Percentiles rank a stretch among this genome's conserved stretches.
phyloP scores from a whole-genome alignment of 2,329 filamentous ascomycete genomes.

The Verticillium longisporum region DNA sequence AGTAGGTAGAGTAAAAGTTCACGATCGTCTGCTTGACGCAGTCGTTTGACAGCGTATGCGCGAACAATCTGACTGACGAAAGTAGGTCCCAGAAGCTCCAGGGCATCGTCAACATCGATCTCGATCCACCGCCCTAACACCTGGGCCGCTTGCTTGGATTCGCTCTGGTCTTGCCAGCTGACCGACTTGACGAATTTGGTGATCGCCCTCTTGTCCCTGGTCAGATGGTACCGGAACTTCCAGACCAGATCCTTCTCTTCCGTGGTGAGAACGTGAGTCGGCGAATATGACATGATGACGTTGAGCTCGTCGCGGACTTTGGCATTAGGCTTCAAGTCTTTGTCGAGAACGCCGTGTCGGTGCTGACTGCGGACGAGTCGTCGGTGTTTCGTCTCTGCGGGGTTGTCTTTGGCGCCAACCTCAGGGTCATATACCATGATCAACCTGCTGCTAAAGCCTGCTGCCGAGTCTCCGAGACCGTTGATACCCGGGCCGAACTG shows the following conservation, averaged over 20 bases:
- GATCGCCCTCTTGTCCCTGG: conserved; percentile 82
- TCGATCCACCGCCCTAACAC: conserved; percentile 91
- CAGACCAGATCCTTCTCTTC: conserved; percentile 96
- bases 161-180: conserved; percentile 80
- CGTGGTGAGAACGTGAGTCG: conserved; percentile 77
- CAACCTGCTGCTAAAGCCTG: conserved; percentile 50
- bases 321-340: conserved; percentile 91
- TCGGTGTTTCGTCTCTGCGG: conserved; percentile 90
- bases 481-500: conserved; percentile 87
- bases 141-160: conserved; percentile 83
- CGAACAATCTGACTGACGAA: conserved; percentile 86
- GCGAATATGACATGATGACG: conserved; percentile 82
- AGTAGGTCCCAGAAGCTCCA: conserved; percentile 86
- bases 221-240: conserved; percentile 94
- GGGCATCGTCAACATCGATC: conserved; percentile 92
- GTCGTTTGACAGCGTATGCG: conserved; percentile 85
- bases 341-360: conserved; percentile 87
- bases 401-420: conserved; percentile 82
- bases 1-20: conserved; percentile 87
- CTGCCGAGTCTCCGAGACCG: conserved; percentile 47
- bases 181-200: conserved; percentile 99
- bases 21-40: conserved; percentile 87
- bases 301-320: conserved; percentile 94
- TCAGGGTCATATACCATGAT: conserved; percentile 92
- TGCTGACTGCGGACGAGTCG: conserved; percentile 83